Evolutionary conservation across 495 filamentous ascomycete species (phyloP).

Genomic region (Xeromyces bisporus): DNA sequence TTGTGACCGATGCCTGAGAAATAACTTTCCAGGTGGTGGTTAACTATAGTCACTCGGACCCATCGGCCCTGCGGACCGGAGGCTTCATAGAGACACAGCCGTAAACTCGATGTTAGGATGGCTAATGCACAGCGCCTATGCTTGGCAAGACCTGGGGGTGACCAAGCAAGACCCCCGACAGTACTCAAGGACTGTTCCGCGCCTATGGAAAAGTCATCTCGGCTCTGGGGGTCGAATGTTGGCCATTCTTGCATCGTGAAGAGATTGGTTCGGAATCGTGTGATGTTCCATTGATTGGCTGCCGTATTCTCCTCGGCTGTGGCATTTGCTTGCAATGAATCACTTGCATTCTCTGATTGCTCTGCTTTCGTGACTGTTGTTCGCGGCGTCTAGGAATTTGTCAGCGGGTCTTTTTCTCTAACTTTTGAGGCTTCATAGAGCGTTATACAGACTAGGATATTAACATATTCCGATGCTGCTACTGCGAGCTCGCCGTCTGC

Average conservation of each 20-base stretch:
- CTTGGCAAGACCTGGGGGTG: conserved; percentile 39
- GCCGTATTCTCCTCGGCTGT: conserved; percentile 1
- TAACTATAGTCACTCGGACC: conserved; percentile 28
- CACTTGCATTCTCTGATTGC: too few relatives aligned
- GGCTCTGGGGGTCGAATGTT: conserved; percentile 24
- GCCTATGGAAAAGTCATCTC: conserved; percentile 39
- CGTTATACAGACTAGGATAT: conserved; percentile 34
- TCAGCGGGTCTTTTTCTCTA: too few relatives aligned
- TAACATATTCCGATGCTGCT: conserved; percentile 39
- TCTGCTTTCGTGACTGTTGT: neutral
- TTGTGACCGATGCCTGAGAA: conserved; percentile 6
- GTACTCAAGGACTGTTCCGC: conserved; percentile 43
- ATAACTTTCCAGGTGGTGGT: conserved; percentile 15
- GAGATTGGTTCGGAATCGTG: conserved; percentile 30
- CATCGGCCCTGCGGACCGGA: conserved; percentile 22
- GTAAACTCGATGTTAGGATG: conserved; percentile 40
- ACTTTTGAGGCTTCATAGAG: too few relatives aligned
- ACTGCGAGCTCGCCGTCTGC: conserved; percentile 44
- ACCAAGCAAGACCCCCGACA: conserved; percentile 40
- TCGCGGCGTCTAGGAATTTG: neutral
- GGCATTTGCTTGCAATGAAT: too few relatives aligned
- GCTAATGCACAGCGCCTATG: conserved; percentile 41
- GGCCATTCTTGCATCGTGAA: conserved; percentile 40
- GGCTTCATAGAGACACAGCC: conserved; percentile 31
- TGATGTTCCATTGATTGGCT: conserved; percentile 17